phyloP scores from a whole-genome alignment of 2,329 filamentous ascomycete species.

The Tetracladium maxilliforme region DNA sequence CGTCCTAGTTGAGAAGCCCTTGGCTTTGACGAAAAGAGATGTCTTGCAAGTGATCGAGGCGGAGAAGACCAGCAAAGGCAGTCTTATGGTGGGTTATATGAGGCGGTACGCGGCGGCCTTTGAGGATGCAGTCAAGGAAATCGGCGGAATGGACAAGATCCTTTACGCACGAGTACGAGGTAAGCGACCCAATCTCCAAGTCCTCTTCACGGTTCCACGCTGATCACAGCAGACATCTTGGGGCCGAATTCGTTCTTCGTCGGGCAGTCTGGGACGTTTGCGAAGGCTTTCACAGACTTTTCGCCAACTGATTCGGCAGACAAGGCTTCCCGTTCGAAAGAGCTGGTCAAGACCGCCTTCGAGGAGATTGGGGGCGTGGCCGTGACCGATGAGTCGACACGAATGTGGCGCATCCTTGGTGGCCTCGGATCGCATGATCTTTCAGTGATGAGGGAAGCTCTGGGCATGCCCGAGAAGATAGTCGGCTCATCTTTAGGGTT shows the following conservation, averaged over 20 bases:
- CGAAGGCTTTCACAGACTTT: slow-evolving; percentile 25
- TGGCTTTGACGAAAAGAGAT: slow-evolving; percentile 29
- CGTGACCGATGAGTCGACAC: slow-evolving; percentile 13
- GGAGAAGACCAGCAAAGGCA: slow-evolving; percentile 21
- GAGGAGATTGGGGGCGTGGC: slow-evolving; percentile 17
- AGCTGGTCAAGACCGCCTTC: slow-evolving; percentile 12
- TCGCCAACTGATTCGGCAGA: slow-evolving; percentile 11
- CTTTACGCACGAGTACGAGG: slow-evolving; percentile 33
- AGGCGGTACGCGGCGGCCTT: slow-evolving; percentile 44
- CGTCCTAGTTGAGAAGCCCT: slow-evolving; percentile 43
- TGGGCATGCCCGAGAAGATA: slow-evolving; percentile 34
- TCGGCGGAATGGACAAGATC: slow-evolving; percentile 33
- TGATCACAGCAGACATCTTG: slow-evolving; percentile 24
- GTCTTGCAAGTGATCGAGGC: slow-evolving; percentile 30
- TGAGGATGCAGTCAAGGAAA: slow-evolving; percentile 34
- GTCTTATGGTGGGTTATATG: slow-evolving; percentile 45
- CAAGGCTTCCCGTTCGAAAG: slow-evolving; percentile 7
- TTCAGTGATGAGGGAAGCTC: slow-evolving; percentile 33
- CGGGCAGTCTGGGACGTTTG: slow-evolving; percentile 30
- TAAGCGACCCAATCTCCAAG: slow-evolving; percentile 11
- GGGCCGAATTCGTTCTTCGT: slow-evolving; percentile 37
- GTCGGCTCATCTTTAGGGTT: too few relatives aligned
- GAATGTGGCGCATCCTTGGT: slow-evolving; percentile 25
- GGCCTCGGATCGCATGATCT: slow-evolving; percentile 38
- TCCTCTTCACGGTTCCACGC: slow-evolving; percentile 1